phyloP scores from a whole-genome alignment of 208 protist genomes.

The Herpetomonas muscarum region DNA sequence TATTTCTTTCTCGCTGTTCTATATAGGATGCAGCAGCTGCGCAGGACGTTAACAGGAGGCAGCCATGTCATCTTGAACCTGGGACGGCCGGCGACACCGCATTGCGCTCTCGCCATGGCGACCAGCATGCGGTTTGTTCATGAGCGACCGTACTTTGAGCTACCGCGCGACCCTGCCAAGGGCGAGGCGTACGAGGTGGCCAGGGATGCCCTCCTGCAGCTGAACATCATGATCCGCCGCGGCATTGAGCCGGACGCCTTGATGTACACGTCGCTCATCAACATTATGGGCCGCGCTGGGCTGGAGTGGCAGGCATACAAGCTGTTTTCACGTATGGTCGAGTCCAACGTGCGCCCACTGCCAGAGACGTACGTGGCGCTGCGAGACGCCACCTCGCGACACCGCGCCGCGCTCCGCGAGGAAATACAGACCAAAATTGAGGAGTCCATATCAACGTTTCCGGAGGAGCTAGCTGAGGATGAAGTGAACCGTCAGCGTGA shows the following conservation, averaged over 20 bases:
- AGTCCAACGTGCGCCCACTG: slow-evolving; percentile 74
- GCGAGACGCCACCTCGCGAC: slow-evolving; percentile 62
- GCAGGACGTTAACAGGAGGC: too few relatives aligned
- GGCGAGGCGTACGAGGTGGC: slow-evolving; percentile 68
- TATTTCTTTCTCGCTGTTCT: not conserved
- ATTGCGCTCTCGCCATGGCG: not conserved
- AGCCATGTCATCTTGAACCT: too few relatives aligned
- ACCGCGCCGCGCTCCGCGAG: slow-evolving; percentile 50
- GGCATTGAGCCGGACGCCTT: slow-evolving; percentile 87
- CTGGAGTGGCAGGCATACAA: slow-evolving; percentile 94
- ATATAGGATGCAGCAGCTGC: too few relatives aligned
- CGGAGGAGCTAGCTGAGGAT: slow-evolving; percentile 65
- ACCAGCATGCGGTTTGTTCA: slow-evolving; percentile 29
- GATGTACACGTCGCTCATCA: slow-evolving; percentile 91
- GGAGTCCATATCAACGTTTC: slow-evolving; percentile 65
- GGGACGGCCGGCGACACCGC: too few relatives aligned
- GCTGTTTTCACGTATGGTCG: slow-evolving; percentile 91
- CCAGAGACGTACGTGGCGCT: slow-evolving; percentile 91
- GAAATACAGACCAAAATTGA: slow-evolving; percentile 86
- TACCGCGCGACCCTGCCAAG: slow-evolving; percentile 39
- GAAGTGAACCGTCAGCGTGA: slow-evolving; percentile 55
- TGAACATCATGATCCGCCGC: slow-evolving; percentile 91
- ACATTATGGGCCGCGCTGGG: slow-evolving; percentile 78
- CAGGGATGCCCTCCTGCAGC: slow-evolving; percentile 82
- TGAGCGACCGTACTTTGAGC: slow-evolving; percentile 59